Evolutionary conservation across 2,329 filamentous ascomycete genomes (phyloP).

Genomic region (Metarhizium rileyi): DNA sequence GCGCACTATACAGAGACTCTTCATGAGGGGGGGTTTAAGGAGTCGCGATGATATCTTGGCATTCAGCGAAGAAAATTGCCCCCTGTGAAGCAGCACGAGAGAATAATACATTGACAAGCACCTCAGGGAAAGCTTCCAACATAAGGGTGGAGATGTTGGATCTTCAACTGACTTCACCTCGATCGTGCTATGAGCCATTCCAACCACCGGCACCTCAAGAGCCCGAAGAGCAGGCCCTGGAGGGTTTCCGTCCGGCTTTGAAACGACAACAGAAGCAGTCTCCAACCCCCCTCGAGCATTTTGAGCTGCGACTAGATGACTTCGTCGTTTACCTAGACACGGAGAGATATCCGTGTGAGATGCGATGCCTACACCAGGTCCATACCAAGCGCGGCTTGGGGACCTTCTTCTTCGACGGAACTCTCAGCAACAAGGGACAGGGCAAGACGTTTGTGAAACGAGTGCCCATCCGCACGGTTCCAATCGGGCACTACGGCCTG

Average conservation of each 20-base stretch:
- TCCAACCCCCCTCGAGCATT: constrained; percentile 14
- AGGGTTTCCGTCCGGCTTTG: constrained; percentile 4
- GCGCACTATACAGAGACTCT: background rate
- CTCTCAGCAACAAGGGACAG: constrained; percentile 35
- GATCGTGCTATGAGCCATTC: background rate
- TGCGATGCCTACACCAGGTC: constrained; percentile 46
- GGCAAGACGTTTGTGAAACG: constrained; percentile 39
- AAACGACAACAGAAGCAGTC: background rate
- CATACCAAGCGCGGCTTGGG: constrained; percentile 24
- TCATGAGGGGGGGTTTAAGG: background rate
- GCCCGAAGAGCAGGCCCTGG: background rate
- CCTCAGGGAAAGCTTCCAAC: background rate
- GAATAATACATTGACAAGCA: background rate
- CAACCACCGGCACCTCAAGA: background rate
- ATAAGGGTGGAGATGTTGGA: background rate
- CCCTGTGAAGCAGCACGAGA: background rate
- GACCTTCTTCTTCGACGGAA: constrained; percentile 49
- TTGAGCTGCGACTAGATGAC: constrained; percentile 44
- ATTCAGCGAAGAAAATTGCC: background rate
- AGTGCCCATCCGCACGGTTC: constrained; percentile 47
- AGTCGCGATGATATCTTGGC: background rate
- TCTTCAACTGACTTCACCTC: background rate
- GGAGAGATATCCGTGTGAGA: constrained; percentile 31
- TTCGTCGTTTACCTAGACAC: constrained; percentile 47
- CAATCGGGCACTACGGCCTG: constrained; percentile 57